Conservation (phyloP, 2,329 filamentous ascomycete species). For the Alternaria viburni region DNA sequence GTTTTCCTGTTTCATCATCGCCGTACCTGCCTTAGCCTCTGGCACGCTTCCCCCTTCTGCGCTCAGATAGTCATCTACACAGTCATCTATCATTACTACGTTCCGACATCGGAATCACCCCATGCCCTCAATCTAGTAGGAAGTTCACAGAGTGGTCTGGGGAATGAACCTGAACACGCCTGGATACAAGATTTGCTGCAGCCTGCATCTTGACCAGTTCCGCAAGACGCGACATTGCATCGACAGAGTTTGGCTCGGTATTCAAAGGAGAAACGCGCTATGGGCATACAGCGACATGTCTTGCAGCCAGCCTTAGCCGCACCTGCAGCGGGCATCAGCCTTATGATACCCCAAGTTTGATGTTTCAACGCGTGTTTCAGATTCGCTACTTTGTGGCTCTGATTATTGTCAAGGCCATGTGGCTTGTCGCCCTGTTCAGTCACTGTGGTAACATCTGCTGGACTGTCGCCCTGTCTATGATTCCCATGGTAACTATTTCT, state of each 20-base stretch:
- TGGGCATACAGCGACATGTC: not conserved
- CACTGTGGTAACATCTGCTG: slow-evolving; percentile 6
- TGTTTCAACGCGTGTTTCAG: slow-evolving; percentile 6
- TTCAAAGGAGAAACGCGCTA: slow-evolving; percentile 1
- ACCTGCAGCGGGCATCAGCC: slow-evolving; percentile 10
- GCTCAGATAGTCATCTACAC: not conserved
- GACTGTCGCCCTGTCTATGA: not conserved
- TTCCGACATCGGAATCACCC: not conserved
- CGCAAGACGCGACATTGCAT: not conserved
- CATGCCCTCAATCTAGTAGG: not conserved
- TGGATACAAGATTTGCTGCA: not conserved
- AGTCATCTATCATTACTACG: not conserved
- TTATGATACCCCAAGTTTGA: slow-evolving; percentile 1
- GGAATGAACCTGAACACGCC: not conserved
- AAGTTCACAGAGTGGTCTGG: not conserved
- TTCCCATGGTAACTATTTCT: not conserved
- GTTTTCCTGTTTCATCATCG: slow-evolving; percentile 1
- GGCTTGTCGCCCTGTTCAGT: slow-evolving; percentile 2
- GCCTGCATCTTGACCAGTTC: not conserved
- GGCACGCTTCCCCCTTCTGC: not conserved
- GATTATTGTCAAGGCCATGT: not conserved
- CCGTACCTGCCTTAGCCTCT: slow-evolving; percentile 17
- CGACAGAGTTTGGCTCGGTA: not conserved
- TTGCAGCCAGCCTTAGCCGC: slow-evolving; percentile 15
- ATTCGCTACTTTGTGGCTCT: not conserved